These are phyloP conservation scores for Pleodorina starrii DNA, from an alignment of 139 green algal species.

Conservation along the genomic window DNA sequence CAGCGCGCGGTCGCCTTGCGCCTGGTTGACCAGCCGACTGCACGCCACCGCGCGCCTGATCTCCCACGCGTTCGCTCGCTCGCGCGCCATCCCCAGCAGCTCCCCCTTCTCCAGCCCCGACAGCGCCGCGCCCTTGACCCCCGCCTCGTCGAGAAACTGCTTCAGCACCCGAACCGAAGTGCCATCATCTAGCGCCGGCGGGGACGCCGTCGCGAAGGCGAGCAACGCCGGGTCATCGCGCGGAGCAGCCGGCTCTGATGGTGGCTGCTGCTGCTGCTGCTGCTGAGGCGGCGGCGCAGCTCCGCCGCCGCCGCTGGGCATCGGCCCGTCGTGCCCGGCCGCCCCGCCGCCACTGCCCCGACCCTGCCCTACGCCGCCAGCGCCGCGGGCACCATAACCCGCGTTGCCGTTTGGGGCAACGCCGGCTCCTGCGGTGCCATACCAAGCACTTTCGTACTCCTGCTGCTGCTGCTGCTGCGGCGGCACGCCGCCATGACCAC, in stretches of 20 bases:
- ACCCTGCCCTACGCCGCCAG: background rate
- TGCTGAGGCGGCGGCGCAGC: background rate
- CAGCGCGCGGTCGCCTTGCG: slow-evolving; percentile 21
- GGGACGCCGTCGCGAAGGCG: background rate
- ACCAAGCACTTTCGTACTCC: background rate
- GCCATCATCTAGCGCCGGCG: background rate
- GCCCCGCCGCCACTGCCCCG: background rate
- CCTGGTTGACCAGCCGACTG: background rate
- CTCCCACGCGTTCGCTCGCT: slow-evolving; percentile 32
- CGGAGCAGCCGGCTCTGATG: too few relatives aligned
- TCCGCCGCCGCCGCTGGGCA: too few relatives aligned
- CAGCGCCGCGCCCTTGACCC: background rate
- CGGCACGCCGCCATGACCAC: background rate
- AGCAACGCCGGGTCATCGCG: background rate
- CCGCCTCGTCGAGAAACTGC: slow-evolving; percentile 34
- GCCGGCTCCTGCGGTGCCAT: background rate
- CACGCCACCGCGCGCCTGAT: slow-evolving; percentile 33
- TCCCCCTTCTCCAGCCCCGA: slow-evolving; percentile 33
- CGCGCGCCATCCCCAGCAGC: slow-evolving; percentile 16
- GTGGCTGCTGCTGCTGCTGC: too few relatives aligned
- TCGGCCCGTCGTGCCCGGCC: too few relatives aligned
- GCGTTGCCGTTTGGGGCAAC: too few relatives aligned
- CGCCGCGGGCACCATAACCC: background rate
- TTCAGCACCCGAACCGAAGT: background rate
- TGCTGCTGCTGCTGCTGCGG: background rate